Evolutionary conservation across 306 rosid species (phyloP), one percentile per base, ranked within the genome.

Genomic region (Quercus alba): DNA sequence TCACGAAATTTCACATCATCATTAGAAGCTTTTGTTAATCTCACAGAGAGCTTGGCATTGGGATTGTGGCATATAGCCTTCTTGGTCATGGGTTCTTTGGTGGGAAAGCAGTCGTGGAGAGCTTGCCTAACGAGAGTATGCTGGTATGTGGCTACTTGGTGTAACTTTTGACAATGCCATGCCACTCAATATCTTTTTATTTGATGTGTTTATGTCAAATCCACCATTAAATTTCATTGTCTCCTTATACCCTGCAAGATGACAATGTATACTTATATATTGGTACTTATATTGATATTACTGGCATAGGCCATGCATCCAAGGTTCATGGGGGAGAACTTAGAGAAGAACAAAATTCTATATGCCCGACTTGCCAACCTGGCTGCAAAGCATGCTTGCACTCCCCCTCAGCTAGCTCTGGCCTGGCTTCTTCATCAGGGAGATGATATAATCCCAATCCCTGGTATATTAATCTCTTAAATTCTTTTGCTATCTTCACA

Each of bases 341-440:
- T 90, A 90, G 94, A 90, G 77, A 88, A 84, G 86, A 92, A 92
- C 87, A 88, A 85, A 77, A 66, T 73, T 49, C 66, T 88, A 4
- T 90, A 88, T 52, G 74, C 72, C 75, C 75, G 87, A 68, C 67
- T 88, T 68, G 80, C 84, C 75, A 81, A 71, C 23, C 75, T 85
- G 84, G 91, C 93, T 81, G 75, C 82, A 35, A 87, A 82, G 70
- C 87, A 87, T 81, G 81, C 79, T 12, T 88, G 91, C 79, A 77
- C 87, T 68, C 90, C 90, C 74, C 81, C 94, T 64, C 90, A 92
- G 74, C 76, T 92, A 80, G 94, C 90, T 75, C 76, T 92, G 70
- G 91, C 97, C 13, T 90, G 94, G 93, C 84, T 90, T 84, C 87
- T 92, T 6, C 89, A 90, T 79, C 97, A 87, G 81, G 91, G 89